Evolutionary conservation across 2,329 filamentous ascomycete genomes (phyloP).

Genomic region (Colletotrichum sidae): DNA sequence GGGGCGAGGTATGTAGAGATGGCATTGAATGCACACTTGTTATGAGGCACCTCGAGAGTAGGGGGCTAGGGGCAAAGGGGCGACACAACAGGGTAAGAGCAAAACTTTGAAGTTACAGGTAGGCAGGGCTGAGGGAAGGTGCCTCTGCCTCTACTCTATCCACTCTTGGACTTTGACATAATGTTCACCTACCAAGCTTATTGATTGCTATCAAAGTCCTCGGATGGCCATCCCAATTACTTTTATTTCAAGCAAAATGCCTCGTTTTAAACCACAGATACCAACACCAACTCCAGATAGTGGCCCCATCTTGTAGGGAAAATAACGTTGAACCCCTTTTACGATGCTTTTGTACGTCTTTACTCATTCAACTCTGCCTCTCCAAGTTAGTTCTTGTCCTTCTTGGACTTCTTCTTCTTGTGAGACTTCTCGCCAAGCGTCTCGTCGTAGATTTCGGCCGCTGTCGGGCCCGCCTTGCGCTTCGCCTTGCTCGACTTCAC

Average conservation of each 20-base stretch:
- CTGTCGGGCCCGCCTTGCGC: constrained; percentile 75
- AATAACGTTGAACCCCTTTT: constrained; percentile 26
- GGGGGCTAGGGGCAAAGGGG: too few species aligned
- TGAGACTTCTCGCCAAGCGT: constrained; percentile 65
- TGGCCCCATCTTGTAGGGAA: constrained; percentile 16
- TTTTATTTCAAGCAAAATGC: constrained; percentile 3
- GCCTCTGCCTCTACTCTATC: background rate
- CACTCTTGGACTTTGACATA: background rate
- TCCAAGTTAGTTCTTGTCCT: constrained; percentile 17
- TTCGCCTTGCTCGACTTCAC: constrained; percentile 84
- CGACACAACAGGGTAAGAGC: too few species aligned
- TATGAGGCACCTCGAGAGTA: too few species aligned
- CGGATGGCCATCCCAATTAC: constrained; percentile 4
- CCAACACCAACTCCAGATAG: constrained; percentile 32
- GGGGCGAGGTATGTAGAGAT: too few species aligned
- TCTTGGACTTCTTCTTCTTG: constrained; percentile 65
- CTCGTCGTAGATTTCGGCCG: constrained; percentile 72
- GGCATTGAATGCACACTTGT: too few species aligned
- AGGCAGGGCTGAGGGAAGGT: too few species aligned
- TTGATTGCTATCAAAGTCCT: background rate
- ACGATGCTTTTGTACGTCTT: constrained; percentile 34
- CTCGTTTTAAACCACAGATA: constrained; percentile 18
- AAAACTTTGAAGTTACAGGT: too few species aligned
- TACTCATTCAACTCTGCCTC: too few species aligned
- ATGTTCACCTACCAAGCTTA: background rate